Conservation (phyloP, 371 early-diverging fungal species). For the Lichtheimia ramosa region DNA sequence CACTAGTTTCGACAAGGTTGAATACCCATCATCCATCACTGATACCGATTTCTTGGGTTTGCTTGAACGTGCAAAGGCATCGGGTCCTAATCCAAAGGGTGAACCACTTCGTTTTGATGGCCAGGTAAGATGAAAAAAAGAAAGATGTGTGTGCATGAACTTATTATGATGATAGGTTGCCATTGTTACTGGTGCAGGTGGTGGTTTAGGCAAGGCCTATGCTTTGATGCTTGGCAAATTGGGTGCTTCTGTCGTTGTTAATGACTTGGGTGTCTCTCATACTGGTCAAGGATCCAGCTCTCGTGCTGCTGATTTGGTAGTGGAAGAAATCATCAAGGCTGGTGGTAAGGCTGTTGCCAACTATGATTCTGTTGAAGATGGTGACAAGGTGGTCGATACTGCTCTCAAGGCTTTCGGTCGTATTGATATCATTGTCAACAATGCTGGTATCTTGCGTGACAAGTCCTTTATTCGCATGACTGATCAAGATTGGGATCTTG, state of each 20-base stretch:
- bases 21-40: conserved; percentile 74
- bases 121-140: conserved; percentile 21
- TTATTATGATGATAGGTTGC: conserved; percentile 54
- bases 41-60: conserved; percentile 87
- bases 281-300: conserved; percentile 62
- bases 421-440: conserved; percentile 95
- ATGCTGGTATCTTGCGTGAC: conserved; percentile 97
- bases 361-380: conserved; percentile 96
- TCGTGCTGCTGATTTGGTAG: conserved; percentile 95
- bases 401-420: conserved; percentile 95
- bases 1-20: conserved; percentile 72
- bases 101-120: conserved; percentile 80
- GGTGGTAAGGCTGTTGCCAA: conserved; percentile 98
- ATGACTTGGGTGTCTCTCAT: conserved; percentile 79
- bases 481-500: conserved; percentile 95
- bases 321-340: conserved; percentile 86
- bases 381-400: conserved; percentile 95
- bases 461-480: conserved; percentile 94
- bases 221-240: conserved; percentile 82
- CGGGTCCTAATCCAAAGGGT: conserved; percentile 59
- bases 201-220: conserved; percentile 88
- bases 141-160: neutral
- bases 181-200: conserved; percentile 92
- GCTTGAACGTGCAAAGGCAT: conserved; percentile 73
- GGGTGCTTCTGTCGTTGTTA: conserved; percentile 86